Percentiles rank a stretch among this genome's conserved stretches.
Conservation (phyloP, 768 basidiomycete species). For the Calocera cornea region DNA sequence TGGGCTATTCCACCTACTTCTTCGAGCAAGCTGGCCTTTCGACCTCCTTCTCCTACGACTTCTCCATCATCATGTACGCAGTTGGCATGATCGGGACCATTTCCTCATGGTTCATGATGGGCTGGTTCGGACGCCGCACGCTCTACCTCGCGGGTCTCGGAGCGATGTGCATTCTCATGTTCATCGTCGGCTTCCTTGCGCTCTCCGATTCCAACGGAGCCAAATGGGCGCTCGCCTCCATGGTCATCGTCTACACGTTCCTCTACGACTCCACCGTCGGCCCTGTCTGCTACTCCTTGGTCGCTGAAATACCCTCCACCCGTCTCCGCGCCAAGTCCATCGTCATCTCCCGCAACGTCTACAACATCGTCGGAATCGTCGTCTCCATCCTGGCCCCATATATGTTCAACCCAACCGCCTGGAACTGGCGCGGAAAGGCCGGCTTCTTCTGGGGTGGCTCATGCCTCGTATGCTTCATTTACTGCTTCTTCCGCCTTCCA, state of each 20-base stretch:
- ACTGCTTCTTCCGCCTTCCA: slow-evolving; percentile 17
- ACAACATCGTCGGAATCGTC: slow-evolving; percentile 12
- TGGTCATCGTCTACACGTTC: slow-evolving; percentile 23
- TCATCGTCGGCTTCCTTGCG: slow-evolving; percentile 24
- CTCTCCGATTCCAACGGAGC: slow-evolving; percentile 11
- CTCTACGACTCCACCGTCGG: slow-evolving; percentile 22
- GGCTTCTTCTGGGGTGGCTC: slow-evolving; percentile 17
- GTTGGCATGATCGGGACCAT: slow-evolving; percentile 23
- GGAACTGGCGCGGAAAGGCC: slow-evolving; percentile 15
- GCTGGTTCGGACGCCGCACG: slow-evolving; percentile 22
- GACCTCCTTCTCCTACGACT: slow-evolving; percentile 11
- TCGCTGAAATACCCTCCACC: slow-evolving; percentile 22
- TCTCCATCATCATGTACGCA: slow-evolving; percentile 14
- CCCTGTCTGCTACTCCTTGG: slow-evolving; percentile 20
- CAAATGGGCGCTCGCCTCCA: slow-evolving; percentile 20
- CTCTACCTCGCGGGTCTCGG: slow-evolving; percentile 25
- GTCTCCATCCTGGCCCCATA: slow-evolving; percentile 12
- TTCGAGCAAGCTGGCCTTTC: slow-evolving; percentile 19
- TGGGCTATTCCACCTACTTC: slow-evolving; percentile 14
- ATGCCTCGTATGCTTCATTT: slow-evolving; percentile 13
- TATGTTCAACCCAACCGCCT: slow-evolving; percentile 13
- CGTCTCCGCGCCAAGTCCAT: slow-evolving; percentile 25
- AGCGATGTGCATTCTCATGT: slow-evolving; percentile 17
- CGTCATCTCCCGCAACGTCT: slow-evolving; percentile 16
- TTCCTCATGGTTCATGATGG: slow-evolving; percentile 21